These are phyloP conservation scores for Herpetomonas muscarum DNA, from an alignment of 208 protist genomes.

Conservation along the genomic window DNA sequence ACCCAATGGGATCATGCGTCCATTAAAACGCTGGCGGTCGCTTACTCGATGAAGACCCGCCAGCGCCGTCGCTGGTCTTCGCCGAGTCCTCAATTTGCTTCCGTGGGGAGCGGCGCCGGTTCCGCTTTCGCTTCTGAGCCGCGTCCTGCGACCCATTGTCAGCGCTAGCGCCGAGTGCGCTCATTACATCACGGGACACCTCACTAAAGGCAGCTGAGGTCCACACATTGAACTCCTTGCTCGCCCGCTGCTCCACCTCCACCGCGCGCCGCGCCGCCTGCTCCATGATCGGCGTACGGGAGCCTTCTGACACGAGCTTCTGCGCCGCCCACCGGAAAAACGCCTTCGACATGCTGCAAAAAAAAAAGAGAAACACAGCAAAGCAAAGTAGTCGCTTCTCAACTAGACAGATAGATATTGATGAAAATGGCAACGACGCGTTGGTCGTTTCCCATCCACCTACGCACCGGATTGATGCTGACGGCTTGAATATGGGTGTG, in stretches of 20 bases:
- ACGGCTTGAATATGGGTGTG: no score
- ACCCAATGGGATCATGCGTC: no score
- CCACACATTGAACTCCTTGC: conserved; percentile 53
- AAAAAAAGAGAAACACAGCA: background rate
- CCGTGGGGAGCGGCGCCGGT: no score
- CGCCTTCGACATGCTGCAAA: conserved; percentile 4
- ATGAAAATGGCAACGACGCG: background rate
- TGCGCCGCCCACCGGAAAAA: background rate
- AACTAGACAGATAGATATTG: background rate
- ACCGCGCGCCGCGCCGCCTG: conserved; percentile 45
- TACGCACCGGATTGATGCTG: background rate
- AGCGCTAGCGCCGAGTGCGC: conserved; percentile 5
- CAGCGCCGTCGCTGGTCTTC: no score
- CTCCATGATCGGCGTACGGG: conserved; percentile 34
- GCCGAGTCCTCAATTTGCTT: no score
- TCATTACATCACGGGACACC: conserved; percentile 41
- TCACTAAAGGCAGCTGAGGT: conserved; percentile 42
- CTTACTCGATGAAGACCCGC: no score
- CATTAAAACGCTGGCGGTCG: no score
- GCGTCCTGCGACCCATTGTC: background rate
- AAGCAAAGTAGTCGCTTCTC: no score
- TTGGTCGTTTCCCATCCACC: background rate
- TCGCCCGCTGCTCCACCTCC: conserved; percentile 27
- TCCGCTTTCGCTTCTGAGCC: no score
- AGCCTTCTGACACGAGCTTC: conserved; percentile 23